phyloP scores from a whole-genome alignment of 2,329 filamentous ascomycete genomes.

The Calonectria hongkongensis region DNA sequence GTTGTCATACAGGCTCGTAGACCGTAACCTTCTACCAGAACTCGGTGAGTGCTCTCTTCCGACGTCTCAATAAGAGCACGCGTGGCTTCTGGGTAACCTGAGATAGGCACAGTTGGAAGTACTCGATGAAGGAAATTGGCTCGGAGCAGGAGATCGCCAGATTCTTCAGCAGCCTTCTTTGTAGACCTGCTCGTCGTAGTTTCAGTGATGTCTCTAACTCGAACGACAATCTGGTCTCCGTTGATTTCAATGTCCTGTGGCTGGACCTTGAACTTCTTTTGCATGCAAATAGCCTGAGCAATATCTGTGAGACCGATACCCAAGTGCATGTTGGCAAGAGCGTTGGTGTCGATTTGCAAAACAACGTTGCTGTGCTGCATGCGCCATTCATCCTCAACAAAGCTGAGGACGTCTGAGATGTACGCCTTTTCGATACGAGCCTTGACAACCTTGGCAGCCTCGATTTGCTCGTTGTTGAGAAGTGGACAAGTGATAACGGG shows the following conservation, averaged over 20 bases:
- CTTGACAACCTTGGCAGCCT: constrained; percentile 92
- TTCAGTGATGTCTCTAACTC: constrained; percentile 76
- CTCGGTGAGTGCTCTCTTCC: constrained; percentile 80
- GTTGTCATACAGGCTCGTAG: constrained; percentile 93
- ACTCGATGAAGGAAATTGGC: constrained; percentile 90
- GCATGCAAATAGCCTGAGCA: constrained; percentile 82
- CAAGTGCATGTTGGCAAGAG: constrained; percentile 86
- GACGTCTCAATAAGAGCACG: constrained; percentile 93
- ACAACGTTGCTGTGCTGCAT: constrained; percentile 84
- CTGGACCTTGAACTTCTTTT: constrained; percentile 88
- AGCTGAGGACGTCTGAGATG: constrained; percentile 86
- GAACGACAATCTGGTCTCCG: constrained; percentile 81
- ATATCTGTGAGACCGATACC: constrained; percentile 86
- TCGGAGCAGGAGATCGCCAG: constrained; percentile 78
- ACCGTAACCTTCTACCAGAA: constrained; percentile 96
- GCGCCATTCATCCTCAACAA: constrained; percentile 93
- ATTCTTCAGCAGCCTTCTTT: constrained; percentile 66
- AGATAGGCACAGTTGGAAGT: constrained; percentile 89
- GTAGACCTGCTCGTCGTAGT: constrained; percentile 68
- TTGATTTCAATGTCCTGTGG: constrained; percentile 77
- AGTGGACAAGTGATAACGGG: constrained; percentile 93
- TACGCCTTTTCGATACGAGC: constrained; percentile 96
- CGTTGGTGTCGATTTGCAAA: constrained; percentile 87
- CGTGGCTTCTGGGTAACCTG: constrained; percentile 89
- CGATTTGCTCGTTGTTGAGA: constrained; percentile 82